Conservation (phyloP, 176 grass and related monocot species). For the Hordeum marinum region DNA sequence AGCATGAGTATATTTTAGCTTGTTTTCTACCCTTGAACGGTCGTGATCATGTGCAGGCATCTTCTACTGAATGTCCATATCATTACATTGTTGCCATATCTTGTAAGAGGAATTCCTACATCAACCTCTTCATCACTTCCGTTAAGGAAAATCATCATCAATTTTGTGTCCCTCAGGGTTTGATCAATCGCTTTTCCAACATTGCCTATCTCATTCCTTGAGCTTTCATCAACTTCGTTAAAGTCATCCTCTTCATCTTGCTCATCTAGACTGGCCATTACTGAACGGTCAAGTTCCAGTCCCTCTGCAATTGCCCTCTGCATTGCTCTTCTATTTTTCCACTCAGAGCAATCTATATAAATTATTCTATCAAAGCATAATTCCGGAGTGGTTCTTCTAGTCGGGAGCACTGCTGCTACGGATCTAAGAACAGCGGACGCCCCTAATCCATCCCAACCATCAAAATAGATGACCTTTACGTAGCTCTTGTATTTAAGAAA, state of each 20-base stretch:
- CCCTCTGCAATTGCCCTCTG: background rate
- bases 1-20: background rate
- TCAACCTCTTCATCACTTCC: background rate
- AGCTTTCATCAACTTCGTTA: background rate
- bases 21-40: too few species aligned
- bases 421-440: too few species aligned
- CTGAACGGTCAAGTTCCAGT: background rate
- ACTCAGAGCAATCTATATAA: too few species aligned
- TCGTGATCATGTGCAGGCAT: background rate
- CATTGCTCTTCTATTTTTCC: background rate
- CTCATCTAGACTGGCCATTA: background rate
- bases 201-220: background rate
- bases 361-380: too few species aligned
- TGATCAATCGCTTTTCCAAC: background rate
- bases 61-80: conserved; percentile 4
- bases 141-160: conserved; percentile 2
- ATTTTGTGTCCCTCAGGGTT: background rate
- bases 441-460: too few species aligned
- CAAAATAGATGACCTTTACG: too few species aligned
- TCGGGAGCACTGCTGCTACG: too few species aligned
- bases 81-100: background rate
- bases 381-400: too few species aligned
- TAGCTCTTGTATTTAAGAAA: too few species aligned
- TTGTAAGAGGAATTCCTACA: background rate
- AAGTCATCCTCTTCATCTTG: conserved; percentile 15